Conservation (phyloP, 164 flowering plant genomes). For the Euptelea pleiosperma region DNA sequence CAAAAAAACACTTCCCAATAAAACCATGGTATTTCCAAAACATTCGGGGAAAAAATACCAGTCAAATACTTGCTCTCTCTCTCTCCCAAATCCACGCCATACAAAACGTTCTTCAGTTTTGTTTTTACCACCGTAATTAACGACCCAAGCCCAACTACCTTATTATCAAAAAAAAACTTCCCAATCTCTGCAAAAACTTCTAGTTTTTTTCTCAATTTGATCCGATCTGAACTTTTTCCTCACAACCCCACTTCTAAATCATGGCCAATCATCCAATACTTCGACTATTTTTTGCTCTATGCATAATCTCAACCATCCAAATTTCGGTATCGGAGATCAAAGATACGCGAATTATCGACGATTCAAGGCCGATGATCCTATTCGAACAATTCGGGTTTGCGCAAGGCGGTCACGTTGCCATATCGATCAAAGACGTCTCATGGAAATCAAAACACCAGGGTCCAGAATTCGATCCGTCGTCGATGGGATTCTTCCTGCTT, state of each 20-base stretch:
- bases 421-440: slow-evolving; percentile 24
- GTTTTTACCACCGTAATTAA: slow-evolving; percentile 11
- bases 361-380: slow-evolving; percentile 39
- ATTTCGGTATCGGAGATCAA: slow-evolving; percentile 28
- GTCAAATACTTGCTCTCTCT: slow-evolving; percentile 7
- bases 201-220: background rate
- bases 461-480: slow-evolving; percentile 21
- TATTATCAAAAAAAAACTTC: background rate
- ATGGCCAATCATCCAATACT: slow-evolving; percentile 3
- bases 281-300: slow-evolving; percentile 5
- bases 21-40: too few relatives aligned
- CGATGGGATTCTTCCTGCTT: slow-evolving; percentile 43
- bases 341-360: slow-evolving; percentile 26
- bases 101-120: slow-evolving; percentile 25
- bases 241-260: background rate
- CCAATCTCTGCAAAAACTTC: background rate
- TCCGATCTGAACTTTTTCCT: background rate
- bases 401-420: slow-evolving; percentile 23
- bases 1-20: too few relatives aligned
- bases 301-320: slow-evolving; percentile 20
- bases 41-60: too few relatives aligned
- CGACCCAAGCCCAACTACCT: background rate
- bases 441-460: slow-evolving; percentile 27
- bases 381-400: slow-evolving; percentile 43
- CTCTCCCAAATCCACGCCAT: slow-evolving; percentile 28